A percentile compares a stretch with the other conserved stretches of the same genome.
These are phyloP conservation scores for Gastrolobium villosum DNA, from an alignment of 306 rosid species.

Conservation along the genomic window DNA sequence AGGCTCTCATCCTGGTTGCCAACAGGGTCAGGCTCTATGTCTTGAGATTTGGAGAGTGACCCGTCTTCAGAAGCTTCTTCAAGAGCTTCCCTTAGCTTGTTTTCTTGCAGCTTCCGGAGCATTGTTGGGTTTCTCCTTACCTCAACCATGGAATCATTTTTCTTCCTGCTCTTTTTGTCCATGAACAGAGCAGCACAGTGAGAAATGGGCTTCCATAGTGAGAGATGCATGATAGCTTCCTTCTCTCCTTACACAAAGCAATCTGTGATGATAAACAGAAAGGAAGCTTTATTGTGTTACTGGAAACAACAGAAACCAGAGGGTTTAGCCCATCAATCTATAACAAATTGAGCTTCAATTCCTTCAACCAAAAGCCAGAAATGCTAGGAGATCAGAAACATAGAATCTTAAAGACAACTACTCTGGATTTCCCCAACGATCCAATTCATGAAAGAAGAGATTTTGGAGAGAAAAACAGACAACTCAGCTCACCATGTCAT, in stretches of 20 bases:
- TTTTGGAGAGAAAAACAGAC: not conserved
- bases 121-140: slow-evolving; percentile 66
- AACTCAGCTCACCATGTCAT: slow-evolving; percentile 38
- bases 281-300: not conserved
- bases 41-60: slow-evolving; percentile 76
- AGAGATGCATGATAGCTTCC: slow-evolving; percentile 82
- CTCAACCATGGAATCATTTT: slow-evolving; percentile 65
- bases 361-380: slow-evolving; percentile 18
- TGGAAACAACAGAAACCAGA: slow-evolving; percentile 6
- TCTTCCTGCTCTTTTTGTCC: slow-evolving; percentile 86
- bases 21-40: slow-evolving; percentile 70
- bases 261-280: slow-evolving; percentile 20
- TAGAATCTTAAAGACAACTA: slow-evolving; percentile 32
- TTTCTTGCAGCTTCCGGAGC: slow-evolving; percentile 85
- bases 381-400: not conserved
- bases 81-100: slow-evolving; percentile 94
- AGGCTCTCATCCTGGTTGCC: slow-evolving; percentile 69
- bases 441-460: slow-evolving; percentile 15
- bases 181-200: slow-evolving; percentile 89
- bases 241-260: slow-evolving; percentile 32
- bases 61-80: slow-evolving; percentile 99
- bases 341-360: not conserved
- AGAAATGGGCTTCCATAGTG: slow-evolving; percentile 97
- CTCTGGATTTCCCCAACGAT: slow-evolving; percentile 30
- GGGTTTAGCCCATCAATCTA: slow-evolving; percentile 44